Evolutionary conservation across 2,329 filamentous ascomycete genomes (phyloP).

Genomic region (Pyrenochaeta sp.): DNA sequence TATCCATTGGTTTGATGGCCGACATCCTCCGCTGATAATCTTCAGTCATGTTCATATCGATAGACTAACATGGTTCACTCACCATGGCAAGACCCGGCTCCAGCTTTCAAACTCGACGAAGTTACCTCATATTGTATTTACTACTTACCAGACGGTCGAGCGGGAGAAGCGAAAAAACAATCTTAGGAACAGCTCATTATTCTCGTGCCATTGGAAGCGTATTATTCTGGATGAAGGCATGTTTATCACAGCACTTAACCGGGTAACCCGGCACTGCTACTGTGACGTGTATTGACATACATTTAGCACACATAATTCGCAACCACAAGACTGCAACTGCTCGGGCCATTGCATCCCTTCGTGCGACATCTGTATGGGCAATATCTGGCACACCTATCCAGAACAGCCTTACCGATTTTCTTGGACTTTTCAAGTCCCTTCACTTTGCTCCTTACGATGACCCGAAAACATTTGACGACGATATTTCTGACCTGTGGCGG

Average conservation of each 20-base stretch:
- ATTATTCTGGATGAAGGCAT: slow-evolving; percentile 47
- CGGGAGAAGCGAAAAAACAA: not conserved
- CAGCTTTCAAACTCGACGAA: not conserved
- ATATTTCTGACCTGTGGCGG: slow-evolving; percentile 54
- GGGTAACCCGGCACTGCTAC: not conserved
- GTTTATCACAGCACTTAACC: too few species aligned
- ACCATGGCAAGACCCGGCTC: slow-evolving; percentile 8
- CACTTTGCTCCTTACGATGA: slow-evolving; percentile 33
- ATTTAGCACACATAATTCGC: slow-evolving; percentile 26
- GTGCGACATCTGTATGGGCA: slow-evolving; percentile 60
- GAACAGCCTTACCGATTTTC: slow-evolving; percentile 25
- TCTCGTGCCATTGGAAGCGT: slow-evolving; percentile 49
- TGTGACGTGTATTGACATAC: not conserved
- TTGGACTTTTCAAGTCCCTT: slow-evolving; percentile 26
- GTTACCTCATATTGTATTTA: slow-evolving; percentile 9
- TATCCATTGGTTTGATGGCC: too few species aligned
- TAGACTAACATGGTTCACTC: not conserved
- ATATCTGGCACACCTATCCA: slow-evolving; percentile 57
- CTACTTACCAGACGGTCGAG: slow-evolving; percentile 20
- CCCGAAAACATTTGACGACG: slow-evolving; percentile 48
- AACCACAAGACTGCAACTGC: slow-evolving; percentile 29
- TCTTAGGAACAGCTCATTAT: not conserved
- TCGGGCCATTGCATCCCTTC: slow-evolving; percentile 47
- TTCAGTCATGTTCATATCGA: not conserved
- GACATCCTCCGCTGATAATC: not conserved